phyloP scores from a whole-genome alignment of 176 grass and related monocot species.

The bread wheat (Triticum aestivum) region IWGSC_CS_RefSeq_v2.1 NC_057803.1:456365070-456365569 shows the following conservation, averaged over 20 bases:
- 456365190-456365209: neutral
- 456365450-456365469: neutral
- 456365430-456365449: neutral
- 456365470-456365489: neutral
- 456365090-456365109: neutral
- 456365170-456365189: neutral
- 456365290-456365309: slow-evolving; percentile 8
- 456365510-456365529: neutral
- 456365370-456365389: neutral
- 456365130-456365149: neutral
- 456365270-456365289: slow-evolving; percentile 19
- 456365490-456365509: neutral
- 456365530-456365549: neutral
- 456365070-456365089: neutral
- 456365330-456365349: neutral
- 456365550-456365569: neutral
- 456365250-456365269: neutral
- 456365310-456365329: neutral
- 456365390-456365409: neutral
- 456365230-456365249: neutral
- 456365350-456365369: neutral
- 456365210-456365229: neutral
- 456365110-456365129: neutral
- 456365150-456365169: neutral
- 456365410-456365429: neutral